Base-by-base conservation (phyloP, 2,329 filamentous ascomycete species). In the Geosmithia morbida region DNA sequence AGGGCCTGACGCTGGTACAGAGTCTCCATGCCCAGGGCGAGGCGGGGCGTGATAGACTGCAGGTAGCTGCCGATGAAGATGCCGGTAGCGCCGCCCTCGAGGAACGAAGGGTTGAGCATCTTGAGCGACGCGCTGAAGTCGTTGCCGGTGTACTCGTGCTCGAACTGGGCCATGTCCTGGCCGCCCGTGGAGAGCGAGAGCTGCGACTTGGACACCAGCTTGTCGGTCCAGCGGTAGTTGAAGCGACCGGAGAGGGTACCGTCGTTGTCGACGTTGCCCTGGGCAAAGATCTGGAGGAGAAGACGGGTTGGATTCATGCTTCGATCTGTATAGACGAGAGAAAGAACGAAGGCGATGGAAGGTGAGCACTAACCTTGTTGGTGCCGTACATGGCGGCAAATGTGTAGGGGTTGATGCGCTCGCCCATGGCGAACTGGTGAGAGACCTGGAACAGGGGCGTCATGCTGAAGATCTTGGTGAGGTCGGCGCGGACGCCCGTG, bases 1-100 rank as follows among this genome's bases (percentile, higher is more conserved):
- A 92, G 75, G 45, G 83, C 85, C 46, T 83, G 78, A 61, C 89
- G 86, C 70, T 95, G 90, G 87, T 87, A 96, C 57, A 98, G 83
- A 48, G 84, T 84, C 69, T 98, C 92, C 51, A 97, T 74, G 56
- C 92, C 92, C 47, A 98, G 73, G 45, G 90, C 79, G 52, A 98
- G 77, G 58, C 78, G 83, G 51, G 87, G 85, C 41, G 92, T 98
- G 51, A 98, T 70, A 46, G 88, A 86, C 68, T 98, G 92, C 50
- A 98, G 77, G 68, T 97, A 97, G 71, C 85, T 92, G 57, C 87
- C 89, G 59, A 98, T 89, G 64, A 87, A 87, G 67, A 97, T 95
- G 57, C 92, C 92, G 22, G 90, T 98, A 46, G 96, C 67, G 48
- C 88, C 87, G 50, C 92, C 90, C 62, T 97, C 89, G 47, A 98